These are phyloP conservation scores for Bidens hawaiensis DNA, from an alignment of 140 eudicot genomes.

Conservation along the genomic window DNA sequence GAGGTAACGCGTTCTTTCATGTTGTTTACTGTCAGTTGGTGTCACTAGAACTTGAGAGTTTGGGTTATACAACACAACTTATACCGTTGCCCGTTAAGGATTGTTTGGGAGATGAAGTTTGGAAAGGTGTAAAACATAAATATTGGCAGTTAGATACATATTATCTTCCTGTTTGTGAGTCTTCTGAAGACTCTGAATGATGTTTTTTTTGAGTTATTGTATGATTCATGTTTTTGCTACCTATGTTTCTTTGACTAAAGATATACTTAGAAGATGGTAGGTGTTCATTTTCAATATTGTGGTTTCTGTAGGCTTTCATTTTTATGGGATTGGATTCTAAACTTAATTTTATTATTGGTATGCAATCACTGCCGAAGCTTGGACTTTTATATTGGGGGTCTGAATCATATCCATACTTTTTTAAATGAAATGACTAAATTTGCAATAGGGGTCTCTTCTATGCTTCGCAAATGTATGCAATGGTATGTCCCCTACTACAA, in stretches of 20 bases:
- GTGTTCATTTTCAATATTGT: neutral
- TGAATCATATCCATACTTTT: too few relatives aligned
- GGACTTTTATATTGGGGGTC: too few relatives aligned
- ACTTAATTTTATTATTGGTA: neutral
- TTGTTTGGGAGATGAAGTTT: slow-evolving; percentile 71
- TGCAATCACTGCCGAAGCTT: too few relatives aligned
- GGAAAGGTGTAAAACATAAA: slow-evolving; percentile 97
- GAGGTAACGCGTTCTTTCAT: slow-evolving; percentile 92
- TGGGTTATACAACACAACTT: slow-evolving; percentile 85
- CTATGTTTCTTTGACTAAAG: neutral
- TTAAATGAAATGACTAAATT: too few relatives aligned
- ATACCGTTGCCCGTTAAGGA: slow-evolving; percentile 86
- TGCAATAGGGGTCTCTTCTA: too few relatives aligned
- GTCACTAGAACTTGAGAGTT: slow-evolving; percentile 77
- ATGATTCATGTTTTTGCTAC: neutral
- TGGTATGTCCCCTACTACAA: too few relatives aligned
- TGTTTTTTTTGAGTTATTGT: neutral
- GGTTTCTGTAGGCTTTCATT: neutral
- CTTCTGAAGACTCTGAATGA: slow-evolving; percentile 51
- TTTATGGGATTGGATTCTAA: neutral
- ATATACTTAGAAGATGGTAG: neutral
- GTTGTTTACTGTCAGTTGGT: slow-evolving; percentile 89
- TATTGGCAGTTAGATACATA: slow-evolving; percentile 94
- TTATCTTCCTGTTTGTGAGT: slow-evolving; percentile 84
- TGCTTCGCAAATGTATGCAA: too few relatives aligned